Evolutionary conservation across 192 early-diverging fungal genomes (phyloP), one percentile per base, ranked within the genome.

Genomic region (Coemansia sp.): DNA sequence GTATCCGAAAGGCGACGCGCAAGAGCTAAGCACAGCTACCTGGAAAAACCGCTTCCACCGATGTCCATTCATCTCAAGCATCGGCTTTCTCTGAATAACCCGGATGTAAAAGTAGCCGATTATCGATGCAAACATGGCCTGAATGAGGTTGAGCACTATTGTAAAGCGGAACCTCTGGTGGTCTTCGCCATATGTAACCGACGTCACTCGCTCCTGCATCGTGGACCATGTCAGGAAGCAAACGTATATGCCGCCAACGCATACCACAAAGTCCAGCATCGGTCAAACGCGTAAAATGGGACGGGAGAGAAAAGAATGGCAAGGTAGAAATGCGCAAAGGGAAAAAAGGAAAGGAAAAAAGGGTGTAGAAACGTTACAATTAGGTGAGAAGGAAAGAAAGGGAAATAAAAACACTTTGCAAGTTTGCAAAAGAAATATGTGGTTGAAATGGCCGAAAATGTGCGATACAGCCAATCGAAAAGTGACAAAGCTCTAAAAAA

Each of bases 141-240:
- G 97, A 48, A 92, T 83, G 33, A 93, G 81, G 75, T 96, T 97
- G 32, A 99, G 87, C 60, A 98, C 90, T 61, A 99, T 90, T 61
- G 96, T 97, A 78, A 90, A 95, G 61, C 85, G 87, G 88, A 99
- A 99, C 63, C 83, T 77, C 57, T 81, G 72, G 32, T 78, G 79
- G 70, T 89, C 85, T 52, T 78, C 85, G 18, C 89, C 89, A 62
- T 99, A 99, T 12, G 86, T 75, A 8, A 87, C 89, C 15, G 91
- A 96, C 0, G 91, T 93, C 37, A 99, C 93, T 38, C 93, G 87
- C 85, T 99, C 96, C 78, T 97, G 97, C 51, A 93, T 89, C 35
- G 96, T 81, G 17, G 93, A 96, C 97, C 97, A 99, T 18, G 95
- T 94, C 70, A 99, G 74, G 73, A 97, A 99, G 86, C 95, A 98